phyloP scores from a whole-genome alignment of 148 eudicot genomes.

The Selenicereus undatus region DNA sequence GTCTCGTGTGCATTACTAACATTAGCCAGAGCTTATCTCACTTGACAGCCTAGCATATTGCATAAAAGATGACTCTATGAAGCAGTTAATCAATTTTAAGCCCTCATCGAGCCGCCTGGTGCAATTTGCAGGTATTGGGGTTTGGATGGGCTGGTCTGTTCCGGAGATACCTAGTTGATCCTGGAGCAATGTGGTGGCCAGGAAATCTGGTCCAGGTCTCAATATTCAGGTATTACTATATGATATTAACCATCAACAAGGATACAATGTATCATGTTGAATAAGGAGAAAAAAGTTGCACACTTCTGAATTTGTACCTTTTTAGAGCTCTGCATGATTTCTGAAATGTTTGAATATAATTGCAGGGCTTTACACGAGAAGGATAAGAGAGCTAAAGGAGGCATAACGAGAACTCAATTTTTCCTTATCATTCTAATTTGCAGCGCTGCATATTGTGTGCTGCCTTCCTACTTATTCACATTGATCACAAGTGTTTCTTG shows the following conservation, averaged over 20 bases:
- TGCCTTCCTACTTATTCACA: slow-evolving; percentile 72
- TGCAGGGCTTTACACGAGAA: slow-evolving; percentile 88
- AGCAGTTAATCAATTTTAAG: not conserved
- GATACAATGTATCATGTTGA: not conserved
- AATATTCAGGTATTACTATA: slow-evolving; percentile 53
- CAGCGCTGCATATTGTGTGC: slow-evolving; percentile 64
- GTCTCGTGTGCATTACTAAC: not conserved
- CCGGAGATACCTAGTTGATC: slow-evolving; percentile 70
- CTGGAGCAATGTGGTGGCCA: slow-evolving; percentile 95
- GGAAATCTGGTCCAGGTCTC: slow-evolving; percentile 71
- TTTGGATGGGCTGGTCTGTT: slow-evolving; percentile 92
- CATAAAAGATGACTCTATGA: not conserved
- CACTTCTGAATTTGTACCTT: not conserved
- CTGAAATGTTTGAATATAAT: not conserved
- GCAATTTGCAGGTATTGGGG: slow-evolving; percentile 50
- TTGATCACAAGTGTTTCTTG: slow-evolving; percentile 73
- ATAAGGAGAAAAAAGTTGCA: not conserved
- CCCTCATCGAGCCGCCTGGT: not conserved
- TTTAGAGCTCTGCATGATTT: not conserved
- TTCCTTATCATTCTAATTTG: slow-evolving; percentile 59
- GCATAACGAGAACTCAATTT: slow-evolving; percentile 66
- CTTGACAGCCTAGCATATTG: not conserved
- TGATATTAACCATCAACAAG: not conserved
- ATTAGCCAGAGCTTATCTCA: not conserved
- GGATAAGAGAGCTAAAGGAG: slow-evolving; percentile 53